A percentile compares a stretch with the other conserved stretches of the same genome.
These are phyloP conservation scores for Neophaeococcomyces aloes DNA, from an alignment of 2,329 filamentous ascomycete species.

Conservation along the genomic window DNA sequence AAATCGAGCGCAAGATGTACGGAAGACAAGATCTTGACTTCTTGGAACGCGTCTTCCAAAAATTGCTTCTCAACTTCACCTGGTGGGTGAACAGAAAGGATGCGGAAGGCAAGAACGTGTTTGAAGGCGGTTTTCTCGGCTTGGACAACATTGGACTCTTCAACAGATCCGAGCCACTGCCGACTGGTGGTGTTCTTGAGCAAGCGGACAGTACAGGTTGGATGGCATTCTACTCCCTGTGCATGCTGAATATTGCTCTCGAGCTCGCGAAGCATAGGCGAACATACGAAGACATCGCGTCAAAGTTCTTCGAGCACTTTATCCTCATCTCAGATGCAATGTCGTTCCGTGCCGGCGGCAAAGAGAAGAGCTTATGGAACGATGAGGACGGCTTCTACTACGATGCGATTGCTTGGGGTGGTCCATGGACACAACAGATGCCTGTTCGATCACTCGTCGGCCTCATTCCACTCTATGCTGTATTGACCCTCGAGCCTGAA, in stretches of 20 bases:
- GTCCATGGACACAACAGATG: conserved; percentile 84
- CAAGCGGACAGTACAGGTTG: conserved; percentile 96
- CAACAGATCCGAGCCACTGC: conserved; percentile 89
- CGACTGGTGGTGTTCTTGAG: conserved; percentile 85
- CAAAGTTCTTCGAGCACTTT: conserved; percentile 98
- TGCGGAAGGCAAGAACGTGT: conserved; percentile 87
- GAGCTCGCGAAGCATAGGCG: conserved; percentile 91
- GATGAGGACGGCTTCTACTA: conserved; percentile 96
- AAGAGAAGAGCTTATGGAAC: conserved; percentile 85
- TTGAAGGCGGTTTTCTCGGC: conserved; percentile 90
- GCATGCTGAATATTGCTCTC: conserved; percentile 92
- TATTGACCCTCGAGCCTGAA: conserved; percentile 84
- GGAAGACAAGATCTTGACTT: conserved; percentile 91
- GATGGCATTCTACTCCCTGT: conserved; percentile 97
- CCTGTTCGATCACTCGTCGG: conserved; percentile 87
- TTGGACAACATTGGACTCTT: conserved; percentile 96
- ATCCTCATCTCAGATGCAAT: conserved; percentile 96
- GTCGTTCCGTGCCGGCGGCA: conserved; percentile 64
- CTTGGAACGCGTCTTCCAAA: conserved; percentile 91
- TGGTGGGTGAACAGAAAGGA: conserved; percentile 99
- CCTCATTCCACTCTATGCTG: conserved; percentile 85
- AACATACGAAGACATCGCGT: conserved; percentile 91
- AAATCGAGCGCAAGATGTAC: conserved; percentile 96
- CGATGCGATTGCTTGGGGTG: conserved; percentile 92
- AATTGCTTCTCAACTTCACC: conserved; percentile 89